Base-by-base conservation (phyloP, 2,329 filamentous ascomycete species). In the Fusarium torulosum region DNA sequence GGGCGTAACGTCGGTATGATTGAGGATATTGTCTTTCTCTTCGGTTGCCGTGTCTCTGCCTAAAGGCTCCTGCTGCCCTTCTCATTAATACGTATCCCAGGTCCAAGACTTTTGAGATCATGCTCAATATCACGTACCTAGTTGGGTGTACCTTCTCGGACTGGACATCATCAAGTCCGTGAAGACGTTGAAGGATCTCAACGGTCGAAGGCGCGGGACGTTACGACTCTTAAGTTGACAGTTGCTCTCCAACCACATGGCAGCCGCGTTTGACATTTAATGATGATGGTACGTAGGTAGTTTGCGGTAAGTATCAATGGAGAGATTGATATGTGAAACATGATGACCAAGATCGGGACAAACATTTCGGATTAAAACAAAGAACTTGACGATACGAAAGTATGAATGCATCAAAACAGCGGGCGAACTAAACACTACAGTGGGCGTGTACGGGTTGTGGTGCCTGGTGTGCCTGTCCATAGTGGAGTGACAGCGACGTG, bases 401-500 rank as follows among this genome's bases (percentile, higher is more conserved):
- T 14, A 47, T 47, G 14, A 10, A 37, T 5, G 44, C 6, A 3
- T 7, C 11, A 11, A 13, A 11, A 15, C 2, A 21, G 20, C 15
- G 35, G 4, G 4, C 3, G 14, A n/a, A 25, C 19, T 5, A 8
- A 33, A 43, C 38, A 37, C 11, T 17, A 27, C 3, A 37, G 13
- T n/a, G 21, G 15, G 7, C 0, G 3, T 43, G 2, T n/a, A 33
- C 20, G 38, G 15, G 10, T 3, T 29, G 51, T 47, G 29, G n/a
- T 27, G 43, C 33, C 35, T 20, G 1, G 11, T 5, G 35, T 37
- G 23, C 29, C 25, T 31, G 42, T 35, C 19, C 7, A 44, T 53
- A 52, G 55, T 55, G 65, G 65, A 45, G 42, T 50, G 27, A 19
- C 29, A 57, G 47, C 41, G 52, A 46, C 19, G 17, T 37, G 15